Evolutionary conservation across 352 stramenopile genomes (phyloP), one percentile per base, ranked within the genome.

Genomic region (Blastocystis hominis): DNA sequence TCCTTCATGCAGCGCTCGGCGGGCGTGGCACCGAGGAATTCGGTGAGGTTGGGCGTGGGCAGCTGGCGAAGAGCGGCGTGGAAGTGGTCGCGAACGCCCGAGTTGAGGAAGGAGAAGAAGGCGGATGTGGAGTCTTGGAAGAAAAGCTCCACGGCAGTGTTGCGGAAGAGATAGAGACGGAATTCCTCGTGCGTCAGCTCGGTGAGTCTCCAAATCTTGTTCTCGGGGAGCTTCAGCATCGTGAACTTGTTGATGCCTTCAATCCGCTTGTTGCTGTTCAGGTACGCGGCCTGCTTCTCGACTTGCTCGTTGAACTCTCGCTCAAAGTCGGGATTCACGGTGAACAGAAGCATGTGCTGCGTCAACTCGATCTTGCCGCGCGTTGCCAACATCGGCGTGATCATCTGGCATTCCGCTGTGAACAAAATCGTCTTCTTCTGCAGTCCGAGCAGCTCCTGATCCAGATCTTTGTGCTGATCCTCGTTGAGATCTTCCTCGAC

Each of bases 131-230:
- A 59, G 69, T 88, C 81, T 20, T 68, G 55, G 68, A 90, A 89
- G 84, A 90, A 90, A 17, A 90, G 61, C 44, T 90, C 88, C 30
- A 90, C 61, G 5, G 80, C 88, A 5, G 69, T 86, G 20, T 78
- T 20, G 34, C 88, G 77, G 50, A 89, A 80, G 15, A 56, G 61
- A 55, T 87, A 87, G 2, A 75, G 40, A 50, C 77, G 62, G n/a
- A 53, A 87, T 42, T 87, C 77, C 44, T 87, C 77, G 53, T 87
- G 62, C 36, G 62, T 87, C 10, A 87, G 54, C 44, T 87, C 77
- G 30, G 7, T 59, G 15, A 87, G 77, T 20, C 42, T 54, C 77
- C 77, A 87, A 53, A 78, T 78, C 47, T 64, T 59, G 44, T 87
- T 78, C 66, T 87, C 77, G 20, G 77, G 77, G 6, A 87, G 50